phyloP scores from a whole-genome alignment of 805 yeast species.

The Phaffomyces thermotolerans region DNA sequence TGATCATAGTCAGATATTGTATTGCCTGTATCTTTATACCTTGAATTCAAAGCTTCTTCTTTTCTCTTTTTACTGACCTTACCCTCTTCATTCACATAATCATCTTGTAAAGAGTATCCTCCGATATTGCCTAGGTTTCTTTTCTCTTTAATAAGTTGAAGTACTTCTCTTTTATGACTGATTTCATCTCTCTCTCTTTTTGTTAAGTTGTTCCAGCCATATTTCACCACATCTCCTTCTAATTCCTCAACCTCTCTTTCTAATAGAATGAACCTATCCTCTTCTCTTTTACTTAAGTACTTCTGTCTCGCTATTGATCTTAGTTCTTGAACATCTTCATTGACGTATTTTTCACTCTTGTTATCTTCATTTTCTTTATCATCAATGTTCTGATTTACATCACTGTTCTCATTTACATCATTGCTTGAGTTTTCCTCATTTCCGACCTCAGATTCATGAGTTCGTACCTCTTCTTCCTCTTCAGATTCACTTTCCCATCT shows the following conservation, averaged over 20 bases:
- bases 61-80: conserved; percentile 49
- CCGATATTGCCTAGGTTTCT: conserved; percentile 26
- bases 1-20: conserved; percentile 18
- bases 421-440: neutral
- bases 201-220: conserved; percentile 50
- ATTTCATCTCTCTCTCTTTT: conserved; percentile 44
- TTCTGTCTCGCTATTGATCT: conserved; percentile 42
- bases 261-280: conserved; percentile 35
- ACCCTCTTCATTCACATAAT: conserved; percentile 44
- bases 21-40: conserved; percentile 33
- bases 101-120: conserved; percentile 51
- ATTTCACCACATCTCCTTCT: conserved; percentile 40
- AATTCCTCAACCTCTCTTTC: conserved; percentile 41
- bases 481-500: conserved; percentile 18
- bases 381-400: neutral
- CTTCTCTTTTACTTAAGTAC: conserved; percentile 42
- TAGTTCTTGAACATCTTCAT: conserved; percentile 27
- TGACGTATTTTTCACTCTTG: neutral
- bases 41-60: conserved; percentile 38
- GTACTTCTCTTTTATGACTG: conserved; percentile 41
- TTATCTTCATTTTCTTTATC: neutral
- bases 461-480: neutral
- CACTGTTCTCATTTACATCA: too few relatives aligned
- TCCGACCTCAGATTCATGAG: neutral
- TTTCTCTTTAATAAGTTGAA: conserved; percentile 35